Percentiles rank a stretch among this genome's conserved stretches.
Conservation (phyloP, 306 rosid genomes). For the Fragaria vesca region DNA sequence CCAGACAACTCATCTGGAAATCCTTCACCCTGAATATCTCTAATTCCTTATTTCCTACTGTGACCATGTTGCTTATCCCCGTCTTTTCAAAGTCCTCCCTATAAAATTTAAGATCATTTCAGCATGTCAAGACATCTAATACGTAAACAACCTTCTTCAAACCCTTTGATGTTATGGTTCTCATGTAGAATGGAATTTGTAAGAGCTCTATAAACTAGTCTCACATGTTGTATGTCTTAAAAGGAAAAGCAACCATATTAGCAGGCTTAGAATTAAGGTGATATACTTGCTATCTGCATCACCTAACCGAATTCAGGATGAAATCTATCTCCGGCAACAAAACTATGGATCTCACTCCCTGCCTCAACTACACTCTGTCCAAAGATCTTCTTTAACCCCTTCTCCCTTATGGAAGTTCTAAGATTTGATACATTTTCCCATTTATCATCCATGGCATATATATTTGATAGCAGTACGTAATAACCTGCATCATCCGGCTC, state of each 20-base stretch:
- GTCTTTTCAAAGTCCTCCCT: conserved; percentile 89
- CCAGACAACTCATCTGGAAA: conserved; percentile 65
- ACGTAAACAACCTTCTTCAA: too few relatives aligned
- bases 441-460: conserved; percentile 56
- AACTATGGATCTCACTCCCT: conserved; percentile 46
- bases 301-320: conserved; percentile 35
- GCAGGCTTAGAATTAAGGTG: too few relatives aligned
- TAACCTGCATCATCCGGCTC: conserved; percentile 64
- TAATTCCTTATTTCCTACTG: conserved; percentile 45
- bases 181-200: neutral
- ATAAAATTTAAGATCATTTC: conserved; percentile 9
- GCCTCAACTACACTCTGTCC: conserved; percentile 61
- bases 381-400: conserved; percentile 53
- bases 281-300: too few relatives aligned
- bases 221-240: too few relatives aligned
- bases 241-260: neutral
- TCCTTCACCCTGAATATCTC: conserved; percentile 86
- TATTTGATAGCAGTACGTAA: conserved; percentile 61
- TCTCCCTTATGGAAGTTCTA: conserved; percentile 55
- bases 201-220: neutral
- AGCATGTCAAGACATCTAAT: neutral
- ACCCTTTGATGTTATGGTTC: neutral
- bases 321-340: conserved; percentile 48
- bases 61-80: conserved; percentile 64
- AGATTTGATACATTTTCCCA: conserved; percentile 62